phyloP scores from a whole-genome alignment of 331 rosid genomes.

The Pyrus hybrid region DNA sequence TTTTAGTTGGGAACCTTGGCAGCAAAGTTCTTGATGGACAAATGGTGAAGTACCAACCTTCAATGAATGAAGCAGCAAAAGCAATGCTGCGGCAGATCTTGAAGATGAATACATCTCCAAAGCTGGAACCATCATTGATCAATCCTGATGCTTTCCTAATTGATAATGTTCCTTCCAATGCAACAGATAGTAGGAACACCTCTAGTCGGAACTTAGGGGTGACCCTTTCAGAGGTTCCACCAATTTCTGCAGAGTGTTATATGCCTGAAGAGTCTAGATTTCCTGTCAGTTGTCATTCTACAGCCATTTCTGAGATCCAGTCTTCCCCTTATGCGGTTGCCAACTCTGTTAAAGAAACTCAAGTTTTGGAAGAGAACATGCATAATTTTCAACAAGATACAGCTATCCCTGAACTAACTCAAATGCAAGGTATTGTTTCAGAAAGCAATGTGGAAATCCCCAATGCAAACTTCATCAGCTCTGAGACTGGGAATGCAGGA shows the following conservation, averaged over 20 bases:
- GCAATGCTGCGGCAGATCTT: conserved; percentile 37
- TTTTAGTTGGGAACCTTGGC: conserved; percentile 15
- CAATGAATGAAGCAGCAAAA: conserved; percentile 50
- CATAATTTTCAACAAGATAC: conserved; percentile 18
- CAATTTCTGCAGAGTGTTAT: conserved; percentile 31
- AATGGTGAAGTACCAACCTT: conserved; percentile 47
- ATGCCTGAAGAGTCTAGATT: conserved; percentile 29
- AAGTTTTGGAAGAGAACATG: conserved; percentile 18
- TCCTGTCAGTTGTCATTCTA: conserved; percentile 22
- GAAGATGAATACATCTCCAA: conserved; percentile 39
- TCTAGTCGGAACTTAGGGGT: conserved; percentile 37
- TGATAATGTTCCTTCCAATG: conserved; percentile 30
- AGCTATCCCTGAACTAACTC: conserved; percentile 25
- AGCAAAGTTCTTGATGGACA: conserved; percentile 36
- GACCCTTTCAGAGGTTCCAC: conserved; percentile 44
- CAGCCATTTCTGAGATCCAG: conserved; percentile 32
- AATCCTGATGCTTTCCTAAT: conserved; percentile 41
- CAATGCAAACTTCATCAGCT: conserved; percentile 20
- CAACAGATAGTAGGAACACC: conserved; percentile 29
- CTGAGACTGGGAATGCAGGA: conserved; percentile 20
- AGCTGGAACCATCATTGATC: conserved; percentile 31
- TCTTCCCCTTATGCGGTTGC: conserved; percentile 25
- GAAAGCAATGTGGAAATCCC: conserved; percentile 19
- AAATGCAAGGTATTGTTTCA: conserved; percentile 25
- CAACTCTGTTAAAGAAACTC: conserved; percentile 26